Percentiles rank a stretch among this genome's conserved stretches.
Conservation (phyloP, 306 rosid genomes). For the peach (Prunus persica) region DNA sequence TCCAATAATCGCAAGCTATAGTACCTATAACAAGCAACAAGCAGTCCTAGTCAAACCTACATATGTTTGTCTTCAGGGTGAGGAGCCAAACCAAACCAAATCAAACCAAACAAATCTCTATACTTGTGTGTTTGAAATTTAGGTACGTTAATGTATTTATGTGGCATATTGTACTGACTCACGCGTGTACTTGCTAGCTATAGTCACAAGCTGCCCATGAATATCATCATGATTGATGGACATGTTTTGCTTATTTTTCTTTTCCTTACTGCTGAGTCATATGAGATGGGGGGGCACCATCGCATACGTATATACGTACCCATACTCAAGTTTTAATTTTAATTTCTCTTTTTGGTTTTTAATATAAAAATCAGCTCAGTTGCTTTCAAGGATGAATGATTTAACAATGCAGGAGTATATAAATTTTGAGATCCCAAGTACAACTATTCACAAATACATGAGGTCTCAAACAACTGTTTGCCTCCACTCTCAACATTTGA, state of each 20-base stretch:
- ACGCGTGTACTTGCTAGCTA: neutral
- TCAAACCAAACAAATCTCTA: neutral
- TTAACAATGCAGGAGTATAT: too few species aligned
- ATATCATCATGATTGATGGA: neutral
- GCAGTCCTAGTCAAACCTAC: neutral
- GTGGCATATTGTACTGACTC: neutral
- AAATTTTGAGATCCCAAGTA: too few species aligned
- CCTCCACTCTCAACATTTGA: too few species aligned
- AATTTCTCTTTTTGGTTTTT: neutral
- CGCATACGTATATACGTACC: neutral
- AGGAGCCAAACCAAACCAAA: neutral
- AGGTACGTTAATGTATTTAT: neutral
- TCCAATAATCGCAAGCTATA: too few species aligned
- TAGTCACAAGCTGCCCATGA: constrained; percentile 5
- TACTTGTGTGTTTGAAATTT: neutral
- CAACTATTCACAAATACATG: too few species aligned
- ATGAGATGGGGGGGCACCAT: neutral
- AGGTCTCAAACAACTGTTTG: too few species aligned
- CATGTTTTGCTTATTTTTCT: neutral
- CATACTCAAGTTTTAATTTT: neutral
- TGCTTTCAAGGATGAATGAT: constrained; percentile 1
- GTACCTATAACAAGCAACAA: too few species aligned
- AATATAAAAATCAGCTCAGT: neutral
- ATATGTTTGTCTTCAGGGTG: neutral
- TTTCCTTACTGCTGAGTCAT: constrained; percentile 11